Evolutionary conservation across 108 stramenopile species (phyloP).

Genomic region (Mediolabrus comicus): DNA sequence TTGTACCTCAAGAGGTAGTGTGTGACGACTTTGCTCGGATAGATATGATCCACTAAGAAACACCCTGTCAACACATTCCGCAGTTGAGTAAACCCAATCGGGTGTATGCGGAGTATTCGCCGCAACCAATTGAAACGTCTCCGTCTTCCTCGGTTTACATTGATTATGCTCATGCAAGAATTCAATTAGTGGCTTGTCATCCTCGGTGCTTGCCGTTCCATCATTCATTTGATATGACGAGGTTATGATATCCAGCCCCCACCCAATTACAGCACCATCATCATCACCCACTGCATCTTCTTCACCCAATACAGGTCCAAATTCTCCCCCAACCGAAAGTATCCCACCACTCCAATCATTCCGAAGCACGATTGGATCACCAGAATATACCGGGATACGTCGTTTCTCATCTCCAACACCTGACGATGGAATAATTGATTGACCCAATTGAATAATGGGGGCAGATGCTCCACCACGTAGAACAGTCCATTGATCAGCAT

Average conservation of each 20-base stretch:
- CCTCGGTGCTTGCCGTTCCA: constrained; percentile 34
- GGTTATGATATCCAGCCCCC: constrained; percentile 32
- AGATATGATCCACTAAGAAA: constrained; percentile 46
- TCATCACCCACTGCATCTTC: constrained; percentile 30
- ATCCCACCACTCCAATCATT: constrained; percentile 67
- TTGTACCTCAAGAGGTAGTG: constrained; percentile 1
- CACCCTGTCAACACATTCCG: constrained; percentile 38
- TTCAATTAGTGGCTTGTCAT: constrained; percentile 46
- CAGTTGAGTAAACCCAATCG: constrained; percentile 56
- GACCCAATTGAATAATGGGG: constrained; percentile 26
- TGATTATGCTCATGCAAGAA: constrained; percentile 51
- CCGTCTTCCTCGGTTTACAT: constrained; percentile 48
- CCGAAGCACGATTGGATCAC: constrained; percentile 63
- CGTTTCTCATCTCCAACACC: constrained; percentile 6
- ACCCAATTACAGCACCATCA: constrained; percentile 11
- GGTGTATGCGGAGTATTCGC: constrained; percentile 60
- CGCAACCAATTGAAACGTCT: constrained; percentile 61
- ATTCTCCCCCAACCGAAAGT: constrained; percentile 45
- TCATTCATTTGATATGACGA: constrained; percentile 45
- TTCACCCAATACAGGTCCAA: constrained; percentile 9
- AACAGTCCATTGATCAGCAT: constrained; percentile 36
- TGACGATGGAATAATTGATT: constrained; percentile 4
- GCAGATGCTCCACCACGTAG: constrained; percentile 37
- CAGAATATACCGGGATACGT: constrained; percentile 51
- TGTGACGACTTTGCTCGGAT: constrained; percentile 24